Evolutionary conservation across 148 eudicot species (phyloP).

Genomic region (Pharnaceum exiguum): DNA sequence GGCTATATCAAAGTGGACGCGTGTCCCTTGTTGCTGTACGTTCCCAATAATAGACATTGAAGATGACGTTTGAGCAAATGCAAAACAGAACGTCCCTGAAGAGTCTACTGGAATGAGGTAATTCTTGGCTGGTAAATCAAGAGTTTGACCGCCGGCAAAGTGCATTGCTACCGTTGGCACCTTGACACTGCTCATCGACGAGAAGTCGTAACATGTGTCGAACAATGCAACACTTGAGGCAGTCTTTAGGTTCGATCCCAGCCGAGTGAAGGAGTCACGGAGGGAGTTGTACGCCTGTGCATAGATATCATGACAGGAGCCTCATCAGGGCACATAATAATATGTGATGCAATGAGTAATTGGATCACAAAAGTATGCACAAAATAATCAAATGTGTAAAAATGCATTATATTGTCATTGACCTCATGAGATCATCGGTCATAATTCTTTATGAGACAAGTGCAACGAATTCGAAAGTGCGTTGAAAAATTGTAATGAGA

Average conservation of each 20-base stretch:
- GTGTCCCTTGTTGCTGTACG: constrained; percentile 65
- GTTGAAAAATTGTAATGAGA: too few relatives aligned
- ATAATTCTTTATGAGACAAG: too few relatives aligned
- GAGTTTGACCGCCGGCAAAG: constrained; percentile 45
- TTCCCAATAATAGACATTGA: constrained; percentile 55
- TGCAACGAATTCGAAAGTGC: too few relatives aligned
- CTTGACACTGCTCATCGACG: constrained; percentile 21
- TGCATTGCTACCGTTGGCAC: constrained; percentile 53
- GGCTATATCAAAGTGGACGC: constrained; percentile 52
- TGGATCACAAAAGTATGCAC: too few relatives aligned
- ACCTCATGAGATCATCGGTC: too few relatives aligned
- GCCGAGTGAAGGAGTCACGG: constrained; percentile 37
- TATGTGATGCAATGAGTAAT: too few relatives aligned
- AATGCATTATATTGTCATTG: too few relatives aligned
- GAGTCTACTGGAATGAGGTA: constrained; percentile 50
- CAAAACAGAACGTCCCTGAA: constrained; percentile 48
- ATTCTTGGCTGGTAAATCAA: constrained; percentile 46
- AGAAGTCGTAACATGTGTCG: constrained; percentile 65
- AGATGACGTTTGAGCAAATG: constrained; percentile 51
- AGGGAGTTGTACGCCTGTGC: constrained; percentile 49
- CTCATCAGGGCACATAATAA: too few relatives aligned
- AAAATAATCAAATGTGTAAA: too few relatives aligned
- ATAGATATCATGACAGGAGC: too few relatives aligned
- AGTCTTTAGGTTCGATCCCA: constrained; percentile 24
- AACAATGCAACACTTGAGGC: constrained; percentile 32